Evolutionary conservation across 1,284 basidiomycete genomes (phyloP), one percentile per base, ranked within the genome.

Genomic region (Phylloporus gajari): DNA sequence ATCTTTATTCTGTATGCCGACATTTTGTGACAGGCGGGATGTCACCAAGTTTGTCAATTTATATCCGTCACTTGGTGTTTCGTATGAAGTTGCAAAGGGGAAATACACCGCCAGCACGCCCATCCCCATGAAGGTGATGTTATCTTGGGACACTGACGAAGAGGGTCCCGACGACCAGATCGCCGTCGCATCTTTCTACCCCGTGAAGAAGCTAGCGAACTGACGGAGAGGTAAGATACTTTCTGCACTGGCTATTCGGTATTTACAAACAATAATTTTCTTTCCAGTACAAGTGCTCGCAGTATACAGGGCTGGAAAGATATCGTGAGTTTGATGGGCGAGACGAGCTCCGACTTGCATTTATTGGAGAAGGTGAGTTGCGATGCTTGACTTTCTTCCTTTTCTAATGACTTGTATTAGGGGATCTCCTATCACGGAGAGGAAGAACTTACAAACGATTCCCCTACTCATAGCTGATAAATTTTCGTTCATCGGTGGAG

Each of bases 401-500:
- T n/a, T n/a, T n/a, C n/a, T n/a, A n/a, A n/a, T n/a, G n/a, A n/a
- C n/a, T n/a, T n/a, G n/a, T 44, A 70, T 21, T 70, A n/a, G n/a
- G n/a, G n/a, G n/a, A n/a, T n/a, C n/a, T n/a, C n/a, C n/a, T n/a
- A n/a, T n/a, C n/a, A n/a, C n/a, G n/a, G n/a, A n/a, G n/a, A n/a
- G n/a, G n/a, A n/a, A n/a, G n/a, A n/a, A n/a, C n/a, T n/a, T n/a
- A n/a, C n/a, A n/a, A n/a, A 95, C 40, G 40, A 40, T 40, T 40
- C n/a, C 95, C 0, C 86, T 99, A 0, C 87, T 99, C 72, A 97
- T 99, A 73, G 96, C 95, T 5, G 97, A 99, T 77, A 97, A 99
- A 81, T 88, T 99, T 6, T 97, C 99, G 80, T 89, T 98, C 67
- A 93, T 99, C 66, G 96, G 97, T 27, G 94, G 95, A 42, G 95